Evolutionary conservation across 2,329 filamentous ascomycete genomes (phyloP).

Genomic region (Colletotrichum tropicale): DNA sequence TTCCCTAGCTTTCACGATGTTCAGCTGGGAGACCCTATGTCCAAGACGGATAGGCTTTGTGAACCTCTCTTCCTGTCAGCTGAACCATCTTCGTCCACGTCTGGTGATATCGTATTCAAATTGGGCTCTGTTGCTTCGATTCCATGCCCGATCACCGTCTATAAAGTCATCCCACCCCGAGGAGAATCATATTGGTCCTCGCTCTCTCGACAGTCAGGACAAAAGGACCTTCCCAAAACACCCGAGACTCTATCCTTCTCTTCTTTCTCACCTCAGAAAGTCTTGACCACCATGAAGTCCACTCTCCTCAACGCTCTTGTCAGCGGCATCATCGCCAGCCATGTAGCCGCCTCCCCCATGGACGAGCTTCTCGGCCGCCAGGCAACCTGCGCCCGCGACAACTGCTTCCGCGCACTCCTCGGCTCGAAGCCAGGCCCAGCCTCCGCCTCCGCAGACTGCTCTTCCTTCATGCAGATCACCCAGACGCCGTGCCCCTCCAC

Average conservation of each 20-base stretch:
- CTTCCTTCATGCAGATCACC: background rate
- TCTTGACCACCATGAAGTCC: background rate
- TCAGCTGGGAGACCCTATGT: background rate
- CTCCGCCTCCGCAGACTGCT: background rate
- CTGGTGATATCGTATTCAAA: fast-evolving
- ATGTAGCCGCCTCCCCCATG: background rate
- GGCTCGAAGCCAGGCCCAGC: background rate
- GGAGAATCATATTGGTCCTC: background rate
- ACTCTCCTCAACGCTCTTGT: background rate
- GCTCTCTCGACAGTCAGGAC: background rate
- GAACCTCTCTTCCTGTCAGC: background rate
- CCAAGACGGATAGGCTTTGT: too few species aligned
- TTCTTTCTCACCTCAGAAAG: background rate
- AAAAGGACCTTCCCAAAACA: background rate
- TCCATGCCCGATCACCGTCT: background rate
- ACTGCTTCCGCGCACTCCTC: background rate
- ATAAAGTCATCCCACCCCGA: background rate
- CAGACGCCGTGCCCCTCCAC: background rate
- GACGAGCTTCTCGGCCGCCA: background rate
- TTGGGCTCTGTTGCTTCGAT: background rate
- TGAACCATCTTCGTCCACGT: background rate
- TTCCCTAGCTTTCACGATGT: background rate
- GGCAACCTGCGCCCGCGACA: background rate
- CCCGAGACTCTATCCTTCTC: background rate
- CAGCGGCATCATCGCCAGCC: background rate